Evolutionary conservation across 1,139 yeast genomes (phyloP), one percentile per base, ranked within the genome.

Genomic region (Pichia sp.): DNA sequence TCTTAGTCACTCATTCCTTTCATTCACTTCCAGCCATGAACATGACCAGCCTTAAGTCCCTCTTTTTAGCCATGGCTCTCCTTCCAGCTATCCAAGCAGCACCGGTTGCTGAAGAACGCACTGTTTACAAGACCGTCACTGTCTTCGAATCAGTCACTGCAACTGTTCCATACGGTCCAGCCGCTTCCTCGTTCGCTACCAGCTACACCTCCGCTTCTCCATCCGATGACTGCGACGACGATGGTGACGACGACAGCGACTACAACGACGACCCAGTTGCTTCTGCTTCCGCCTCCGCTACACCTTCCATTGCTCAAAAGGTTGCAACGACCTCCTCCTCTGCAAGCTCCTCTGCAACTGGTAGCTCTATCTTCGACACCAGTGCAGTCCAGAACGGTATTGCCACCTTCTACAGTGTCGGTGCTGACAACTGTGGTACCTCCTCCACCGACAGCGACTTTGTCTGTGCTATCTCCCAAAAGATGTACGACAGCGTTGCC

Each of bases 391-490:
- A 68, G 50, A 59, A 67, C 4, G 75, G 74, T 47, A 58, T 72
- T 59, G 77, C 71, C 46, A 70, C 75, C 41, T 66, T 61, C 54
- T 66, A 72, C 62, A 49, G 63, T 48, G 69, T 70, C 52, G 56
- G 68, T 49, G 58, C 59, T 49, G 71, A 71, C 58, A 67, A 68
- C 57, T 71, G 74, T 61, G 74, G 73, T 13, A 69, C 72, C 13
- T 49, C 62, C 1, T 66, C 71, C 3, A 59, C 69, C 2, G 60
- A 63, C 26, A 47, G 55, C 8, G 74, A 71, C 50, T 57, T 54
- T 41, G 70, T 71, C 47, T 67, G 66, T 55, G 74, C 74, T 40
- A 67, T 70, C 50, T 65, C 70, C 10, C 64, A 64, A 54, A 48
- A 62, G 7, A 54, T 69, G 40, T 73, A 69, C 54, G 69, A 68